A percentile compares a stretch with the other conserved stretches of the same genome.
These are phyloP conservation scores for Mycena olivaceomarginata DNA, from an alignment of 768 basidiomycete genomes.

Conservation along the genomic window DNA sequence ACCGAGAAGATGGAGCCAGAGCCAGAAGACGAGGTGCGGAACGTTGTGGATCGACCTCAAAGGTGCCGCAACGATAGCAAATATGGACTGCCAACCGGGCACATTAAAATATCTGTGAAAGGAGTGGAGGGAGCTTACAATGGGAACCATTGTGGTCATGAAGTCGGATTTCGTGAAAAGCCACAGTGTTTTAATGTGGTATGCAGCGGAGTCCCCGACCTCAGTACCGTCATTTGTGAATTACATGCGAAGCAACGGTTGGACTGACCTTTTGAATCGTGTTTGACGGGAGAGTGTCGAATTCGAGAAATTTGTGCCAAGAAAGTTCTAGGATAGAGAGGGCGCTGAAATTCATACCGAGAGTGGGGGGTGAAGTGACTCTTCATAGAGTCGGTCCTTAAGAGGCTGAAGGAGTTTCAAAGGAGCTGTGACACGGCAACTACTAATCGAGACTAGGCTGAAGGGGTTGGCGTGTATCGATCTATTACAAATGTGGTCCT, in stretches of 20 bases:
- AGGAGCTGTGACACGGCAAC: too few species aligned
- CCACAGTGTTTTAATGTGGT: constrained; percentile 43
- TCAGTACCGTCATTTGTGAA: neutral
- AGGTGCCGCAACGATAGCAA: constrained; percentile 46
- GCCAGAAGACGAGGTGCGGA: constrained; percentile 55
- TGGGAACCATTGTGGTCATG: constrained; percentile 56
- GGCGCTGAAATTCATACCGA: neutral
- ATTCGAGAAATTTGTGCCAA: neutral
- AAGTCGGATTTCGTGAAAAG: constrained; percentile 58
- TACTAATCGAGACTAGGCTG: too few species aligned
- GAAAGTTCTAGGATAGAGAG: neutral
- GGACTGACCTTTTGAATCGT: neutral
- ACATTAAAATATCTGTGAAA: neutral
- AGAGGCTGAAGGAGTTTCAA: too few species aligned
- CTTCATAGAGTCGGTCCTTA: too few species aligned
- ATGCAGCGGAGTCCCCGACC: neutral
- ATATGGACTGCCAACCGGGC: neutral
- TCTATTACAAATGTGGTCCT: too few species aligned
- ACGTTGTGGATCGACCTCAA: constrained; percentile 33
- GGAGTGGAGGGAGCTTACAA: constrained; percentile 44
- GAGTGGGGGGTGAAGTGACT: too few species aligned
- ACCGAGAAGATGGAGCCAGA: constrained; percentile 63
- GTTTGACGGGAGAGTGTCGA: neutral
- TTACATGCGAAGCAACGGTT: too few species aligned
- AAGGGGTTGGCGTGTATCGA: too few species aligned